phyloP scores from a whole-genome alignment of 2,329 filamentous ascomycete genomes.

The Aspergillus piperis region DNA sequence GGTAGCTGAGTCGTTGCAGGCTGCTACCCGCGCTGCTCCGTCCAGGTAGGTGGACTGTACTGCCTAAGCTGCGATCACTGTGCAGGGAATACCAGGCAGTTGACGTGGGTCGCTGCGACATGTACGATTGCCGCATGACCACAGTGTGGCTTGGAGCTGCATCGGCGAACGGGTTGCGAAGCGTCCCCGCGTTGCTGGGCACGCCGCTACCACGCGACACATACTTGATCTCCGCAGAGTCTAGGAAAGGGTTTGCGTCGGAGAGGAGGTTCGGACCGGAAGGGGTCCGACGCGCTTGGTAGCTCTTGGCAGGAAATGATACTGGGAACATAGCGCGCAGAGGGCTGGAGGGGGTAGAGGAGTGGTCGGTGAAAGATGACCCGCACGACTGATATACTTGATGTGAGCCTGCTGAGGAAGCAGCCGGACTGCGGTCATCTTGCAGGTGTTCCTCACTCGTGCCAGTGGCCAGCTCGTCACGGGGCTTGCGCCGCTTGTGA shows the following conservation, averaged over 20 bases:
- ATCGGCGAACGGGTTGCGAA: constrained; percentile 12
- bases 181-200: background rate
- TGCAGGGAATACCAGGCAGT: constrained; percentile 15
- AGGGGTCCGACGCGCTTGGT: background rate
- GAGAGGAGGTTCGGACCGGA: background rate
- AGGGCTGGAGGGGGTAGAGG: constrained; percentile 16
- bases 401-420: constrained; percentile 21
- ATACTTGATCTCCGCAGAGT: constrained; percentile 10
- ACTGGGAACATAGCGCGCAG: constrained; percentile 2
- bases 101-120: background rate
- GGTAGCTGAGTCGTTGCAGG: constrained; percentile 18
- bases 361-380: constrained; percentile 13
- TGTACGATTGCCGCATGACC: background rate
- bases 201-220: background rate
- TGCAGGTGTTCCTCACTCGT: constrained; percentile 24
- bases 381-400: constrained; percentile 14
- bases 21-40: constrained; percentile 27
- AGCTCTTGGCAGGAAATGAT: background rate
- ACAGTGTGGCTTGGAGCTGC: background rate
- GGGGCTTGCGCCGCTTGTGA: constrained; percentile 21
- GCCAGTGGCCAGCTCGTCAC: constrained; percentile 6
- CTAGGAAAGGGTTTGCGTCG: constrained; percentile 20
- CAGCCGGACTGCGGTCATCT: constrained; percentile 14
- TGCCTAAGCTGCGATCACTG: constrained; percentile 27
- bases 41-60: constrained; percentile 33